Base-by-base conservation (phyloP, 305 asterid species). In the Solanum hybrid region DNA sequence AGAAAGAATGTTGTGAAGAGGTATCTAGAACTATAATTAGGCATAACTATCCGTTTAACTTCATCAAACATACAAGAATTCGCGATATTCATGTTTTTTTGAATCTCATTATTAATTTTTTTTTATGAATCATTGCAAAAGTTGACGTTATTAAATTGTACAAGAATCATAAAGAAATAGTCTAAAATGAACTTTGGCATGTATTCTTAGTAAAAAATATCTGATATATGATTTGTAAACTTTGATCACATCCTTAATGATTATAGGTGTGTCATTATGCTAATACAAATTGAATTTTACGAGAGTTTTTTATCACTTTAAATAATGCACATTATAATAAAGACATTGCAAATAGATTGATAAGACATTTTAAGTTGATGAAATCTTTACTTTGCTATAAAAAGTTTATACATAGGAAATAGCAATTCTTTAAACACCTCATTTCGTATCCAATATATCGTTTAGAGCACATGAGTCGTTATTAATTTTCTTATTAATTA, bases 71-170 rank as follows among this genome's bases (percentile, higher is more conserved):
- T 46, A 13, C 0, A 13, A 46, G 20, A 3, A 13, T 46, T 2
- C 0, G 0, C 18, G 7, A 3, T 46, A 42, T 51, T 51, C 67
- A 51, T 51, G 67, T 57, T 18, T 57, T 18, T 51, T 57, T 57
- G 0, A 57, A 57, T 18, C 2, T 6, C 69, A 18, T 57, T 18
- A 0, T 18, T 57, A 57, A 57, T 31, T 0, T 1, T 0, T 2
- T 6, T 57, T 18, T 0, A 16, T 57, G 69, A 57, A 57, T 16
- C 4, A 18, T 1, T 57, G 8, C 0, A 57, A 57, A 57, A 57
- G 10, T 6, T 57, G 2, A 18, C 5, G 4, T 57, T 57, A 18
- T 0, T 57, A 57, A 57, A 57, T 18, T 57, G 2, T 57, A 18
- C n/a, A 4, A 57, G 10, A 57, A 57, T 57, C 4, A 57, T 57